phyloP scores from a whole-genome alignment of 2,329 filamentous ascomycete genomes.

The Aureobasidium sp. region DNA sequence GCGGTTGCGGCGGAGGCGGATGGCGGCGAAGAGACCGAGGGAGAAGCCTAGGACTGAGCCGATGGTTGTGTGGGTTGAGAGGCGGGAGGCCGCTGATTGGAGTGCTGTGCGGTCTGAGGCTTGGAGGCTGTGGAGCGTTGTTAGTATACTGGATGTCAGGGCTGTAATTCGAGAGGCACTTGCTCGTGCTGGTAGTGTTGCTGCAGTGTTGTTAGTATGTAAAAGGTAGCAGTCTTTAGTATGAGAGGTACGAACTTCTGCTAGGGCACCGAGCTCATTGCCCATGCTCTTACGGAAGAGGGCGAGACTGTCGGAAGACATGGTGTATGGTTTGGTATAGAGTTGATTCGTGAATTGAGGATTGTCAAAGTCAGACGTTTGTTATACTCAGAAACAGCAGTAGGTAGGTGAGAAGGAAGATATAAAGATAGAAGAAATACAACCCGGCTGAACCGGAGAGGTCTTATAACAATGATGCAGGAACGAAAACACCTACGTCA shows the following conservation, averaged over 20 bases:
- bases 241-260: conserved; percentile 49
- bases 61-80: conserved; percentile 61
- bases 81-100: conserved; percentile 59
- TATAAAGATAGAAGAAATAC: background rate
- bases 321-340: conserved; percentile 22
- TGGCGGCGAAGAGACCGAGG: conserved; percentile 64
- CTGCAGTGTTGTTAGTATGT: conserved; percentile 14
- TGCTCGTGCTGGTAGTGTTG: too few relatives aligned
- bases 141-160: too few relatives aligned
- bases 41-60: conserved; percentile 68
- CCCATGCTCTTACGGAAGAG: conserved; percentile 50
- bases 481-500: conserved; percentile 14
- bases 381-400: background rate
- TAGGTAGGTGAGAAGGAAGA: background rate
- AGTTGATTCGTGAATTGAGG: background rate
- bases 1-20: conserved; percentile 62
- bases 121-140: conserved; percentile 43
- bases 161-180: too few relatives aligned
- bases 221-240: background rate
- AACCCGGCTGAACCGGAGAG: conserved; percentile 4
- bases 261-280: conserved; percentile 60
- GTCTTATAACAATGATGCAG: background rate
- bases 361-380: background rate
- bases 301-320: conserved; percentile 54
- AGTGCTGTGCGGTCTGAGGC: conserved; percentile 66